Conservation (phyloP, 345 rosid species). For the Linum tenue region DNA sequence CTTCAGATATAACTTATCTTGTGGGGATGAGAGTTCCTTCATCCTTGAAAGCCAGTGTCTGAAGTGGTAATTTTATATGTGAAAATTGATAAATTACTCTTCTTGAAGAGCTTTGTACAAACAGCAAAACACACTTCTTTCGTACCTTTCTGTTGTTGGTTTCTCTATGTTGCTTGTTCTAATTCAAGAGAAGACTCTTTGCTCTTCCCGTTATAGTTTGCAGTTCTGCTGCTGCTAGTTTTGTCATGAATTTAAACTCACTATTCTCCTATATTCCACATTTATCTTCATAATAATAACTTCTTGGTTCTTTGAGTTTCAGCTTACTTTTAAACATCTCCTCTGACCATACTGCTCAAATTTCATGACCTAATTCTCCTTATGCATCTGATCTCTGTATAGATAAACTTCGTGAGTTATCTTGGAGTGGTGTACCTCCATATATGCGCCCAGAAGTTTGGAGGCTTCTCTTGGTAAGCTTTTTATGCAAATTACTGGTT, state of each 20-base stretch:
- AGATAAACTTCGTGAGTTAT: conserved; percentile 83
- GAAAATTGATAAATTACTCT: too few relatives aligned
- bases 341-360: too few relatives aligned
- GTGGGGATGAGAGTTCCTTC: too few relatives aligned
- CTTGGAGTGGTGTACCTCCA: conserved; percentile 97
- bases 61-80: too few relatives aligned
- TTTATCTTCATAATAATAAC: neutral
- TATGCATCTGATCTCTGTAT: conserved; percentile 12
- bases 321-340: too few relatives aligned
- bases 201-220: too few relatives aligned
- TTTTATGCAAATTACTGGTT: conserved; percentile 7
- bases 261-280: neutral
- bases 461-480: conserved; percentile 94
- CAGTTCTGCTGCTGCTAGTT: neutral
- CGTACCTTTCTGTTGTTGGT: too few relatives aligned
- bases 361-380: neutral
- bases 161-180: too few relatives aligned
- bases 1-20: neutral
- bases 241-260: neutral
- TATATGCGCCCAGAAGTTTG: conserved; percentile 84
- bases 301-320: neutral
- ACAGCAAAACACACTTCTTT: too few relatives aligned
- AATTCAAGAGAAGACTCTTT: neutral
- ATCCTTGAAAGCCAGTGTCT: too few relatives aligned
- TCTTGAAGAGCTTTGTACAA: too few relatives aligned